Conservation (phyloP, 1,139 yeast genomes). For the Hyphopichia khmerensis region DNA sequence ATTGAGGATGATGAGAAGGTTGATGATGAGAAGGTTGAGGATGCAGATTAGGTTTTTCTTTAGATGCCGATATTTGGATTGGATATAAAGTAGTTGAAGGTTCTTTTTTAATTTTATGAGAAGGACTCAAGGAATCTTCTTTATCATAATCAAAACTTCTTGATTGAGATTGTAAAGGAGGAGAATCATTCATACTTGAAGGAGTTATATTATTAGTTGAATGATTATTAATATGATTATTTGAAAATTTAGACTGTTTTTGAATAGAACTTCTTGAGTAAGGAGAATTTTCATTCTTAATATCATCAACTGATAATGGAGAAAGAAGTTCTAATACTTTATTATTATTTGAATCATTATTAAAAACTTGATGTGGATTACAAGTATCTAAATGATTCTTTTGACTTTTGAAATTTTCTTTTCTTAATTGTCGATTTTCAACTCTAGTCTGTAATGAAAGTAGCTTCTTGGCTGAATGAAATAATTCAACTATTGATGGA, state of each 20-base stretch:
- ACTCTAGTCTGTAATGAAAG: slow-evolving; percentile 41
- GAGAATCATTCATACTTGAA: slow-evolving; percentile 27
- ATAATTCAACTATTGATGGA: slow-evolving; percentile 45
- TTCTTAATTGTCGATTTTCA: slow-evolving; percentile 41
- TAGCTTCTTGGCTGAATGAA: slow-evolving; percentile 43
- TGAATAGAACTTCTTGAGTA: slow-evolving; percentile 4
- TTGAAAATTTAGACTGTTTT: too few relatives aligned
- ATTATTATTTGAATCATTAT: slow-evolving; percentile 6
- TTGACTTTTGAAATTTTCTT: slow-evolving; percentile 29
- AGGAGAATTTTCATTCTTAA: slow-evolving; percentile 18
- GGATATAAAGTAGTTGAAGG: slow-evolving; percentile 10
- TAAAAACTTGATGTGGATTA: not conserved
- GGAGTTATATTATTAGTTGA: slow-evolving; percentile 17
- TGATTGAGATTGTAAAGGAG: slow-evolving; percentile 12
- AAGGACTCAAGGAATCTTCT: not conserved
- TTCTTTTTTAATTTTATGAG: slow-evolving; percentile 7
- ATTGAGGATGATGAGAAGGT: slow-evolving; percentile 3
- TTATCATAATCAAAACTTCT: slow-evolving; percentile 1
- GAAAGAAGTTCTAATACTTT: slow-evolving; percentile 37
- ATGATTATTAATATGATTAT: too few relatives aligned
- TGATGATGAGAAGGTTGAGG: slow-evolving; percentile 3
- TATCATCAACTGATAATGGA: slow-evolving; percentile 41
- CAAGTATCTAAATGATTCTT: slow-evolving; percentile 11
- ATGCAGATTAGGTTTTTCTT: slow-evolving; percentile 1
- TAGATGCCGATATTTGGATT: slow-evolving; percentile 3